phyloP scores from a whole-genome alignment of 2,329 filamentous ascomycete genomes.

The Arthroderma sp. region DNA sequence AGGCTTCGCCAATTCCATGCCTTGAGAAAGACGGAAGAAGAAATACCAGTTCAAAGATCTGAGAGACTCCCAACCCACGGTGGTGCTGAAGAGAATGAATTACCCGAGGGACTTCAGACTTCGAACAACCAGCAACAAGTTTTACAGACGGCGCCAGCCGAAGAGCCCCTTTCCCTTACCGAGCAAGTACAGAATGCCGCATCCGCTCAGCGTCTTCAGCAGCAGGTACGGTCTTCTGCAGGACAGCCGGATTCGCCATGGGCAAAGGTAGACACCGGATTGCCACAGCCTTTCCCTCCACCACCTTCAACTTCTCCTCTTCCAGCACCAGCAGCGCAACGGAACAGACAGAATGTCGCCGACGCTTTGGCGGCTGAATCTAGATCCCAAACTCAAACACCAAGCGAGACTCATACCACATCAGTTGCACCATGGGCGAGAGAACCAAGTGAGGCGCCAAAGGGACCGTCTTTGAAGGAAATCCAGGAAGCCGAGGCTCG shows the following conservation, averaged over 20 bases:
- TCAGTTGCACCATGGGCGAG: conserved; percentile 93
- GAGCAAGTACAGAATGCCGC: conserved; percentile 71
- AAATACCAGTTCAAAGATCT: conserved; percentile 20
- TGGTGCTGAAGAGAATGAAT: conserved; percentile 17
- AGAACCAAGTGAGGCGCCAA: conserved; percentile 58
- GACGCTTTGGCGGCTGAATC: conserved; percentile 54
- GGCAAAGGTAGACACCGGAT: conserved; percentile 48
- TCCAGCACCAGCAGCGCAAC: conserved; percentile 77
- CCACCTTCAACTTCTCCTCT: conserved; percentile 67
- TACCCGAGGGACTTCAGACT: conserved; percentile 5
- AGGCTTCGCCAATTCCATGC: conserved; percentile 75
- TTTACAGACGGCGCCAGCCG: conserved; percentile 34
- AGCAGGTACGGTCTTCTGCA: conserved; percentile 24
- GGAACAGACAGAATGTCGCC: conserved; percentile 69
- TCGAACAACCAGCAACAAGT: conserved; percentile 11
- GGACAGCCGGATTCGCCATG: conserved; percentile 39
- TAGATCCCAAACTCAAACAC: conserved; percentile 66
- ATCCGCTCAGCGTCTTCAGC: conserved; percentile 28
- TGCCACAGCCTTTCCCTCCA: conserved; percentile 58
- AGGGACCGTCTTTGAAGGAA: conserved; percentile 84
- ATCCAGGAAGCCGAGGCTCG: conserved; percentile 93
- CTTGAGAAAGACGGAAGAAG: conserved; percentile 54
- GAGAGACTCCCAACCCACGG: conserved; percentile 32
- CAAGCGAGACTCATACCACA: conserved; percentile 49
- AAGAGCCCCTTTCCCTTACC: conserved; percentile 55